Percentiles rank a stretch among this genome's conserved stretches.
phyloP scores from a whole-genome alignment of 352 stramenopile species.

The Blastocystis sp. region DNA sequence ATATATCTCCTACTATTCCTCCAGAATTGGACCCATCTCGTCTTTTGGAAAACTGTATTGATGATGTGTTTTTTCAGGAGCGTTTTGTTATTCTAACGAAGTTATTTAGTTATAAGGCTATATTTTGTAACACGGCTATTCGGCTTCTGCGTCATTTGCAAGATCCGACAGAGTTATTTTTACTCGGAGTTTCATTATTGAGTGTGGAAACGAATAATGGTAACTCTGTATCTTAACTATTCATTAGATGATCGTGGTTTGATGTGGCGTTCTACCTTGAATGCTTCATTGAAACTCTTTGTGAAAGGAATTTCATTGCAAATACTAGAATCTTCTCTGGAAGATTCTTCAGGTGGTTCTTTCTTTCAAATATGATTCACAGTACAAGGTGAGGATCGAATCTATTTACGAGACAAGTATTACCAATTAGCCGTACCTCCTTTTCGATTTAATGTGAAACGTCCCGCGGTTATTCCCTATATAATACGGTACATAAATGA shows the following conservation, averaged over 20 bases:
- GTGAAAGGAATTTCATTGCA: not conserved
- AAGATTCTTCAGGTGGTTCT: not conserved
- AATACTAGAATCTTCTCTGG: not conserved
- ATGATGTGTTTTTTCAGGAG: not conserved
- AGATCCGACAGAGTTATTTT: not conserved
- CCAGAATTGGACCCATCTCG: not conserved
- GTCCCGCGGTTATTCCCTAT: not conserved
- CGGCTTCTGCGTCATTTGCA: not conserved
- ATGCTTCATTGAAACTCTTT: not conserved
- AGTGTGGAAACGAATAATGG: not conserved
- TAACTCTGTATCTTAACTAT: not conserved
- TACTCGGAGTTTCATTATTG: not conserved
- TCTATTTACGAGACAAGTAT: not conserved
- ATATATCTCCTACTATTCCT: not conserved
- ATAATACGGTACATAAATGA: constrained; percentile 2
- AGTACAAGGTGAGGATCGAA: constrained; percentile 3
- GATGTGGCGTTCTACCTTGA: too few species aligned
- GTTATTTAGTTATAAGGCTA: not conserved
- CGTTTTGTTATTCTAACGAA: not conserved
- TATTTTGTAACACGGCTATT: not conserved
- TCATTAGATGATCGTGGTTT: too few species aligned
- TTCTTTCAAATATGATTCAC: not conserved
- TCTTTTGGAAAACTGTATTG: not conserved
- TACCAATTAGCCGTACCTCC: not conserved
- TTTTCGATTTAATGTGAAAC: constrained; percentile 4